Conservation (phyloP, 148 eudicot genomes). For the Cornus florida region DNA sequence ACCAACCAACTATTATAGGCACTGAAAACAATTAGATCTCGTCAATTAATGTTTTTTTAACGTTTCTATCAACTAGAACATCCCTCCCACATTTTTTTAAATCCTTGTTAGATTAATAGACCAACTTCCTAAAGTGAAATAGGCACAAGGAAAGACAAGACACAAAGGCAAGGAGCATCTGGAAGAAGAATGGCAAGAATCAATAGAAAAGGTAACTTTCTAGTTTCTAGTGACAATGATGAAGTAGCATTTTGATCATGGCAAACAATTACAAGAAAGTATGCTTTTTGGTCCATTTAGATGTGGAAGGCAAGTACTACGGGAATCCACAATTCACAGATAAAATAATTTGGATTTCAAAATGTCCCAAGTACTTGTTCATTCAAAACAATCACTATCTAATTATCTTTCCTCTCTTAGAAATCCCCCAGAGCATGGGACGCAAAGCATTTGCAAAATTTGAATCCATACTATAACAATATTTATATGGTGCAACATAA, state of each 20-base stretch:
- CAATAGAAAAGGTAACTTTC: neutral
- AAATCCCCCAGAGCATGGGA: neutral
- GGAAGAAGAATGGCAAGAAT: no score
- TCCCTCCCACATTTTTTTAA: no score
- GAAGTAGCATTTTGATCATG: neutral
- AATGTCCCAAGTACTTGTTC: neutral
- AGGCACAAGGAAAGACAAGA: no score
- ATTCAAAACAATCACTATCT: neutral
- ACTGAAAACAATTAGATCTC: no score
- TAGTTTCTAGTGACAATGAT: neutral
- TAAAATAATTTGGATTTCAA: neutral
- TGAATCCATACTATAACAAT: neutral
- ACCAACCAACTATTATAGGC: neutral
- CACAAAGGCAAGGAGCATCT: no score
- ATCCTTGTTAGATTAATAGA: no score
- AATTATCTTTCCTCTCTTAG: neutral
- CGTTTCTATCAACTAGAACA: no score
- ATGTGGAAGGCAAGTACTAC: neutral
- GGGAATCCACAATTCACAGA: constrained; percentile 19
- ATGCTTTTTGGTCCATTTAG: neutral
- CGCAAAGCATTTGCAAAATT: constrained; percentile 4
- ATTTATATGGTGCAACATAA: neutral
- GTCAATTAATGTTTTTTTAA: no score
- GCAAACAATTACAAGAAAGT: neutral
- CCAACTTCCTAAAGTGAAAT: no score